These are phyloP conservation scores for Lachancea sp. DNA, from an alignment of 805 yeast genomes.

Conservation along the genomic window DNA sequence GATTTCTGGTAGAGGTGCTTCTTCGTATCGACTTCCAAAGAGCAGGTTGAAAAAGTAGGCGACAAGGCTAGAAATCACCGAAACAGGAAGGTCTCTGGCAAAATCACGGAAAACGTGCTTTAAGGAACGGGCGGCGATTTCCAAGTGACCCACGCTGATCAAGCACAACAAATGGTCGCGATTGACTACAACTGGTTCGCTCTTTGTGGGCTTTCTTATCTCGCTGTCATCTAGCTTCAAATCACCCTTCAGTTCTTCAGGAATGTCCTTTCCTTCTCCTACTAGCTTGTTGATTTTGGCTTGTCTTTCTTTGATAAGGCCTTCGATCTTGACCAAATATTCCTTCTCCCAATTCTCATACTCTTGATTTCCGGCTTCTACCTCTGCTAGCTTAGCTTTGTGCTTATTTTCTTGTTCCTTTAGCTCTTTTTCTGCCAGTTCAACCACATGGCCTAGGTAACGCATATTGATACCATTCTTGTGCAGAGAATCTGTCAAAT, in stretches of 20 bases:
- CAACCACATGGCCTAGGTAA: conserved; percentile 57
- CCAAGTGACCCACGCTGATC: conserved; percentile 41
- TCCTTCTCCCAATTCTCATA: conserved; percentile 31
- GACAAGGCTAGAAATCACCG: conserved; percentile 53
- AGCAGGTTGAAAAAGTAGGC: conserved; percentile 68
- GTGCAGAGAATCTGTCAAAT: conserved; percentile 64
- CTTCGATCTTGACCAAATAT: conserved; percentile 27
- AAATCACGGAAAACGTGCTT: conserved; percentile 63
- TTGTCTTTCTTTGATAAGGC: conserved; percentile 32
- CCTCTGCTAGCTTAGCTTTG: conserved; percentile 21
- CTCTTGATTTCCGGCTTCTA: conserved; percentile 27
- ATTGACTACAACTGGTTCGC: conserved; percentile 31
- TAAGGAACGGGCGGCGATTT: conserved; percentile 71
- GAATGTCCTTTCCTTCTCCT: conserved; percentile 31
- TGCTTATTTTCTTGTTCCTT: conserved; percentile 20
- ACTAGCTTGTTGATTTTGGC: conserved; percentile 29
- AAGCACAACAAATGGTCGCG: conserved; percentile 41
- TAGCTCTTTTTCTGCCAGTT: conserved; percentile 28
- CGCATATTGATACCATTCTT: conserved; percentile 81
- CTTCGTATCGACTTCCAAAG: conserved; percentile 46
- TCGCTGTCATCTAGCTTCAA: conserved; percentile 30
- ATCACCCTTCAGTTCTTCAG: conserved; percentile 31
- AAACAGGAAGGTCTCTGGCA: conserved; percentile 42
- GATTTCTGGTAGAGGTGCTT: conserved; percentile 35
- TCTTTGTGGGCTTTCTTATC: conserved; percentile 32